Base-by-base conservation (phyloP, 805 yeast species). In the Metschnikowia lunata region DNA sequence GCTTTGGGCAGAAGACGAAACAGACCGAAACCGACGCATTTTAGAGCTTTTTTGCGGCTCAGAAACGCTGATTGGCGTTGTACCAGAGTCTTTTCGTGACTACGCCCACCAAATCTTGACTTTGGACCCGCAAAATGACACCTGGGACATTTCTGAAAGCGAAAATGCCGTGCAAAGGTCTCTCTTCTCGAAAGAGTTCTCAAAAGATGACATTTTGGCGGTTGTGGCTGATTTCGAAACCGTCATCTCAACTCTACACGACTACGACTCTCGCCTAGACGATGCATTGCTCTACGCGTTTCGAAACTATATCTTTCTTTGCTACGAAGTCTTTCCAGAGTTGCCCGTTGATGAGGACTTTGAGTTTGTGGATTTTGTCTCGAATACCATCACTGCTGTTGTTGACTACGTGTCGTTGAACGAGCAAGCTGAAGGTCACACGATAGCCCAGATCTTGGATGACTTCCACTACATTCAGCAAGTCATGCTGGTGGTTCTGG, bases 401-500 rank as follows among this genome's bases (percentile, higher is more conserved):
- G 56, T 60, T 6, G 65, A 66, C 23, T 66, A 55, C 41, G 69
- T 63, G 43, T 59, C 61, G 31, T 51, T 50, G 18, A 63, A 54
- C 7, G 53, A 46, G 5, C 35, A 42, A 15, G 55, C 55, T 7
- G 64, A 56, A 4, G 40, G 43, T 29, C 33, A 48, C 8, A 44
- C 51, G 14, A 55, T 64, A 5, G 58, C 52, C 33, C 54, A 50
- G 7, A 52, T 54, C 7, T 61, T 69, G 10, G 34, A 44, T 12
- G 39, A 55, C 15, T 52, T 68, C 28, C 56, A 52, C 36, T 42
- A 46, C 4, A 49, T 61, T 6, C 70, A 66, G 30, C 6, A 30
- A 30, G 26, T 15, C 3, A 23, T 48, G 9, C 18, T 38, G 18
- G 40, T 32, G n/a, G 32, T 35, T 4, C 39, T n/a, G 23, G 14